A percentile compares a stretch with the other conserved stretches of the same genome.
These are phyloP conservation scores for Yarrowia hollandica DNA, from an alignment of 805 yeast genomes.

Conservation along the genomic window DNA sequence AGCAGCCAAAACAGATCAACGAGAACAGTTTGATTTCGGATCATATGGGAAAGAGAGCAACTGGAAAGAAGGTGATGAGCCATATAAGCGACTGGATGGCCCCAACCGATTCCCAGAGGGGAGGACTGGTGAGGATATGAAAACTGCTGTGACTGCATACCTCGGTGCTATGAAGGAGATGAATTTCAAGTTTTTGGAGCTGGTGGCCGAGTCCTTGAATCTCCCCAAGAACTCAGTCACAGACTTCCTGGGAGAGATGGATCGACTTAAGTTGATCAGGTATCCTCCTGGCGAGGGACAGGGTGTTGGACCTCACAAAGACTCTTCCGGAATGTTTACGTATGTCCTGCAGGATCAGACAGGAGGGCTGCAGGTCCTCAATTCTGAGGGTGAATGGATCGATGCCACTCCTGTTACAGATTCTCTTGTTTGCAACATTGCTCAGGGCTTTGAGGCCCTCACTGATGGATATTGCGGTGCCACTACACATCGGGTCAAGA, in stretches of 20 bases:
- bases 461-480: conserved; percentile 61
- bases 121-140: conserved; percentile 47
- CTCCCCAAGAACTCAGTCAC: conserved; percentile 49
- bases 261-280: conserved; percentile 58
- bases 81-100: conserved; percentile 49
- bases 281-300: conserved; percentile 50
- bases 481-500: conserved; percentile 55
- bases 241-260: conserved; percentile 51
- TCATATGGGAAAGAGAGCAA: conserved; percentile 47
- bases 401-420: conserved; percentile 52
- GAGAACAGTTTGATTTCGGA: conserved; percentile 64
- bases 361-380: conserved; percentile 57
- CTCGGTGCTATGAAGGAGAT: conserved; percentile 50
- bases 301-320: conserved; percentile 69
- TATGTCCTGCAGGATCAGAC: conserved; percentile 58
- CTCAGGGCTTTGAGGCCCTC: conserved; percentile 61
- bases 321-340: conserved; percentile 58
- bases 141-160: conserved; percentile 45
- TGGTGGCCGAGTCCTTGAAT: conserved; percentile 59
- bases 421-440: conserved; percentile 57
- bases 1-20: conserved; percentile 53
- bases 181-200: conserved; percentile 46
- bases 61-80: conserved; percentile 42
- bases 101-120: conserved; percentile 58
- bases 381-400: conserved; percentile 58